Conservation (phyloP, 441 rosid genomes). For the Aleurites moluccanus region DNA sequence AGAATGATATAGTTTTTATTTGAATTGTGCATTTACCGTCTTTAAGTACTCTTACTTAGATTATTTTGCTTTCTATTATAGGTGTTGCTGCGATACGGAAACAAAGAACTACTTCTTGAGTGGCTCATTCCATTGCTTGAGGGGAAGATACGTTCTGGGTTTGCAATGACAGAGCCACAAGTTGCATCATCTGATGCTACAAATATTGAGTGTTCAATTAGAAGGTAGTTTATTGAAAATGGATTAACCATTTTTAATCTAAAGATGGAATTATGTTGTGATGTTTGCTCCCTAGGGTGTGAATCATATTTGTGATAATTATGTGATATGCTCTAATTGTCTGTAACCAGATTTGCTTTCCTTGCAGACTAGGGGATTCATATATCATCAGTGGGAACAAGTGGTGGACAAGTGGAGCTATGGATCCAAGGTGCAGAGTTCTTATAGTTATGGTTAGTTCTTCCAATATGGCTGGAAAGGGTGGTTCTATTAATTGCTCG, state of each 20-base stretch:
- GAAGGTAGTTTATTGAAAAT: conserved; percentile 46
- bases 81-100: conserved; percentile 93
- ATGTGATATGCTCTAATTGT: conserved; percentile 5
- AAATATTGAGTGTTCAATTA: conserved; percentile 91
- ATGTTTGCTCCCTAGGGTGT: background rate
- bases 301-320: background rate
- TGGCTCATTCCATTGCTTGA: conserved; percentile 96
- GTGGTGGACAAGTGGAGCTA: conserved; percentile 99
- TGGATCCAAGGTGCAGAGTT: conserved; percentile 97
- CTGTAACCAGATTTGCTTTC: conserved; percentile 13
- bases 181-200: conserved; percentile 99
- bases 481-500: conserved; percentile 11
- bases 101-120: conserved; percentile 76
- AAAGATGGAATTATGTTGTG: background rate
- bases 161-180: conserved; percentile 99
- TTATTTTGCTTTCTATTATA: conserved; percentile 24
- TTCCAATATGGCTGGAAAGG: conserved; percentile 9
- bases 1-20: background rate
- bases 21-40: background rate
- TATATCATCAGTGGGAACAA: conserved; percentile 87
- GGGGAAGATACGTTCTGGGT: conserved; percentile 95
- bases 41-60: background rate
- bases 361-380: conserved; percentile 70
- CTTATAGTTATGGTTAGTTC: conserved; percentile 94
- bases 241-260: background rate